Conservation (phyloP, 306 rosid genomes). For the Cajanus cajan region DNA sequence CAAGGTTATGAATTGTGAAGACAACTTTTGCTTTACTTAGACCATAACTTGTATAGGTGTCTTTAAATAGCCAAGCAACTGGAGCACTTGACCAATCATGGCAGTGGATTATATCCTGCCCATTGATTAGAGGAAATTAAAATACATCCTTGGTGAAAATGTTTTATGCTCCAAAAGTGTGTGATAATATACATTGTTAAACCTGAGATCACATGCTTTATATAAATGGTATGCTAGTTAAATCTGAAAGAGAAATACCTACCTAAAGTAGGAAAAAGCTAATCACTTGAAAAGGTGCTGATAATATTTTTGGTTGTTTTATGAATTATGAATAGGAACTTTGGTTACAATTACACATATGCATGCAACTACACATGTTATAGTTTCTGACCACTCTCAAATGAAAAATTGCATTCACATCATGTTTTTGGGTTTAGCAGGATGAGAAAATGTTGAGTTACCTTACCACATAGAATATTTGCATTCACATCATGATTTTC, state of each 20-base stretch:
- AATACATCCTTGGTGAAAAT: conserved; percentile 13
- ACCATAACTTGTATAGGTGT: conserved; percentile 73
- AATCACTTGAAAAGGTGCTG: neutral
- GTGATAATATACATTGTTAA: neutral
- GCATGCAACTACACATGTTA: neutral
- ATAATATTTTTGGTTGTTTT: neutral
- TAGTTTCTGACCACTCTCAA: conserved; percentile 4
- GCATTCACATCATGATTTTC: no score
- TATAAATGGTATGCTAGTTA: neutral
- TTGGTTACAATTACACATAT: neutral
- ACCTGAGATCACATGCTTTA: conserved; percentile 1
- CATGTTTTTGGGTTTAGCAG: neutral
- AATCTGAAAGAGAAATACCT: neutral
- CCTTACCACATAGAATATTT: no score
- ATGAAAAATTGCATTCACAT: neutral
- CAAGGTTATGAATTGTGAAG: conserved; percentile 98
- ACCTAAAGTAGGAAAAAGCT: conserved; percentile 14
- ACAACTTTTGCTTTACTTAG: conserved; percentile 79
- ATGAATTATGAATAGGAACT: conserved; percentile 17
- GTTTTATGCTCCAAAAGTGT: neutral
- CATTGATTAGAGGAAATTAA: conserved; percentile 37
- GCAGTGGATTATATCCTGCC: conserved; percentile 96
- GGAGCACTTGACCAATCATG: conserved; percentile 99
- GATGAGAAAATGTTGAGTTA: conserved; percentile 7
- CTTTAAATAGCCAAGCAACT: conserved; percentile 95